phyloP scores from a whole-genome alignment of 164 flowering plant genomes.

The Buxus sempervirens region DNA sequence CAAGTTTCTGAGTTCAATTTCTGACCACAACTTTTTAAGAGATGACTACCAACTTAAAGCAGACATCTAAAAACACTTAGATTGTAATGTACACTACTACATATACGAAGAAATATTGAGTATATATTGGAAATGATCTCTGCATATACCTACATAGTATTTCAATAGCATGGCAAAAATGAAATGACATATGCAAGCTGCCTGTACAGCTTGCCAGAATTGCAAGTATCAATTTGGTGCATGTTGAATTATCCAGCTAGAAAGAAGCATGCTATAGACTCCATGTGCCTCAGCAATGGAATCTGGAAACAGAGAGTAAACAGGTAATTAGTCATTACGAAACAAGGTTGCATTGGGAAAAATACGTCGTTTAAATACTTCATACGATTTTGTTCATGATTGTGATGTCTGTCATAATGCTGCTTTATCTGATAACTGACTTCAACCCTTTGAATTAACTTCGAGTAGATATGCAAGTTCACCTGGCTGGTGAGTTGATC shows the following conservation, averaged over 20 bases:
- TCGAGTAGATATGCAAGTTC: background rate
- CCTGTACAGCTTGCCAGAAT: slow-evolving; percentile 59
- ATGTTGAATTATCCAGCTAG: slow-evolving; percentile 69
- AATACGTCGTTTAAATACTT: background rate
- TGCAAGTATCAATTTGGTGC: slow-evolving; percentile 59
- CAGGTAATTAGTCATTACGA: background rate
- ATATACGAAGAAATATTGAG: background rate
- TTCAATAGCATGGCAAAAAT: slow-evolving; percentile 91
- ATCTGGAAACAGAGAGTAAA: slow-evolving; percentile 39
- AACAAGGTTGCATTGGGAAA: background rate
- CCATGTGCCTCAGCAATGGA: slow-evolving; percentile 86
- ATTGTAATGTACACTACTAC: no score
- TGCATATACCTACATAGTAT: slow-evolving; percentile 82
- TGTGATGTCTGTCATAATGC: no score
- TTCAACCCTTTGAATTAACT: background rate
- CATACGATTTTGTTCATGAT: background rate
- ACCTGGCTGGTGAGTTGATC: slow-evolving; percentile 99
- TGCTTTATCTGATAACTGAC: background rate
- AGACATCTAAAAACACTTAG: no score
- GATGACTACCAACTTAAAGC: no score
- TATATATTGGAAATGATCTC: background rate
- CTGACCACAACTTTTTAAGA: no score
- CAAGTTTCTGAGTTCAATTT: no score
- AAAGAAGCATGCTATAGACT: slow-evolving; percentile 84
- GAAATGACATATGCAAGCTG: slow-evolving; percentile 89